These are phyloP conservation scores for Allantophomopsis cytisporea DNA, from an alignment of 2,329 filamentous ascomycete genomes.

Conservation along the genomic window DNA sequence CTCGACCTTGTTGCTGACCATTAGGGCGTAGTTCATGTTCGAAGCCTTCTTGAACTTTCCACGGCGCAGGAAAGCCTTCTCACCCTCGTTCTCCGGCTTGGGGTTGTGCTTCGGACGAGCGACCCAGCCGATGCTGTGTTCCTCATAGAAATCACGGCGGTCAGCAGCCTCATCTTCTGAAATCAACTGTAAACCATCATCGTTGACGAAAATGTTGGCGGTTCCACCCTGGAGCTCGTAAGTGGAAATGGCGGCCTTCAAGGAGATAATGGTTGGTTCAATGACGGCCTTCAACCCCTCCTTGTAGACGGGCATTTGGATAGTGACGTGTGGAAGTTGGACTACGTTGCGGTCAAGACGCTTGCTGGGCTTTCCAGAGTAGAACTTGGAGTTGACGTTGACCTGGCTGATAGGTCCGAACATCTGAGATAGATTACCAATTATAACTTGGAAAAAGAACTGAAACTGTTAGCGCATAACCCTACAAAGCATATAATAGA, in stretches of 20 bases:
- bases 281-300: constrained; percentile 34
- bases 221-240: constrained; percentile 50
- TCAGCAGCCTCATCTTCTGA: constrained; percentile 30
- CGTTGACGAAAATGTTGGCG: constrained; percentile 55
- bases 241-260: constrained; percentile 40
- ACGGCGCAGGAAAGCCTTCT: constrained; percentile 31
- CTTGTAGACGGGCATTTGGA: constrained; percentile 37
- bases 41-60: constrained; percentile 64
- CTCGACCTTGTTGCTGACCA: constrained; percentile 47
- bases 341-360: constrained; percentile 21
- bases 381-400: constrained; percentile 26
- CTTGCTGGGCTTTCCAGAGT: constrained; percentile 17
- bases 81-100: constrained; percentile 35
- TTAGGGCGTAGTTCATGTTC: constrained; percentile 63
- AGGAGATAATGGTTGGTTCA: constrained; percentile 37
- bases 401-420: constrained; percentile 32
- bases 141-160: constrained; percentile 40
- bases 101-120: constrained; percentile 30
- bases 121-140: constrained; percentile 43
- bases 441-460: constrained; percentile 32
- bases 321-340: constrained; percentile 32
- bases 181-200: constrained; percentile 54
- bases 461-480: constrained; percentile 2
- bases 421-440: constrained; percentile 31
- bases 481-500: neutral